Percentiles rank a stretch among this genome's conserved stretches.
Evolutionary conservation across 2,329 filamentous ascomycete species (phyloP).

Genomic region (Colletotrichum sp.): DNA sequence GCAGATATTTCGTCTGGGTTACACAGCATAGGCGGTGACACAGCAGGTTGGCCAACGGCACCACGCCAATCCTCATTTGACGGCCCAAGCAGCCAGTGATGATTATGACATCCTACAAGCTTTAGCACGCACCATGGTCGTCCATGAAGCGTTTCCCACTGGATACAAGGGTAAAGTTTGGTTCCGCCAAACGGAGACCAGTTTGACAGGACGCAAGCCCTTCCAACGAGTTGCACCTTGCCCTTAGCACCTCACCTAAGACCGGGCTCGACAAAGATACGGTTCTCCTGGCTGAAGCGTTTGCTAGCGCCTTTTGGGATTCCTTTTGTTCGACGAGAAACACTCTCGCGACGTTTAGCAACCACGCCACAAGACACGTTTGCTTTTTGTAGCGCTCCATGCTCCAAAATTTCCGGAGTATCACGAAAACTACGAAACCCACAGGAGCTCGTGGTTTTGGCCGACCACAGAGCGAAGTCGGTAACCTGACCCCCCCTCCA

Average conservation of each 20-base stretch:
- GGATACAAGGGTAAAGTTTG: constrained; percentile 1
- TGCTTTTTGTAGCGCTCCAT: background rate
- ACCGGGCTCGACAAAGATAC: background rate
- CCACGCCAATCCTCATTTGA: background rate
- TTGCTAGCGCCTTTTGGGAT: background rate
- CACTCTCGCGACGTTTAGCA: background rate
- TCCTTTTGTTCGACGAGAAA: background rate
- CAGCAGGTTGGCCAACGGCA: background rate
- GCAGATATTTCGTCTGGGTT: background rate
- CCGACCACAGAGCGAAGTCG: background rate
- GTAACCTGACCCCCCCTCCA: background rate
- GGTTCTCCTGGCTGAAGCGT: background rate
- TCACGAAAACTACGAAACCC: constrained; percentile 2
- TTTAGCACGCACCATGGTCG: background rate
- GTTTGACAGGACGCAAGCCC: background rate
- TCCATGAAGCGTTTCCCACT: background rate
- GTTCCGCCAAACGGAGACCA: background rate
- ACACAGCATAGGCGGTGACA: constrained; percentile 7
- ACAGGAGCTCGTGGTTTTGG: background rate
- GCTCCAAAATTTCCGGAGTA: background rate
- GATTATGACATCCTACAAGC: background rate
- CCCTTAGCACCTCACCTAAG: background rate
- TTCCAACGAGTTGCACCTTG: background rate
- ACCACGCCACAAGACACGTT: background rate
- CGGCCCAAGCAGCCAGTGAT: background rate